A percentile compares a stretch with the other conserved stretches of the same genome.
phyloP scores from a whole-genome alignment of 768 basidiomycete species.

The Albatrellus ellisii region DNA sequence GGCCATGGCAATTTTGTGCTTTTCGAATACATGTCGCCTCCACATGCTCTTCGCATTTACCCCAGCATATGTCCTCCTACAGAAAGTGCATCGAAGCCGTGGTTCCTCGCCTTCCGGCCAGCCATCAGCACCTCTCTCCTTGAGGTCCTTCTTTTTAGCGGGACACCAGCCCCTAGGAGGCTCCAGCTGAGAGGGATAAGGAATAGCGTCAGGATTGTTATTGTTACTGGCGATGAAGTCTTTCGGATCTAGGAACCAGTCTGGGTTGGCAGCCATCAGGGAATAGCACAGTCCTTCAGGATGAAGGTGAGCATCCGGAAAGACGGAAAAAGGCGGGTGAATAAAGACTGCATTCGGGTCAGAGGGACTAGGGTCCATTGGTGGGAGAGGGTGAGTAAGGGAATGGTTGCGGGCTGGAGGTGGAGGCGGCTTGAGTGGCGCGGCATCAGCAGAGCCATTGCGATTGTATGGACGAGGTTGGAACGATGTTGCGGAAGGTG shows the following conservation, averaged over 20 bases:
- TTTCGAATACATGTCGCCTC: constrained; percentile 80
- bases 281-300: constrained; percentile 61
- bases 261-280: constrained; percentile 58
- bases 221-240: constrained; percentile 44
- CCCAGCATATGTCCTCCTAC: constrained; percentile 70
- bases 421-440: constrained; percentile 10
- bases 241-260: constrained; percentile 65
- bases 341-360: constrained; percentile 60
- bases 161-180: constrained; percentile 82
- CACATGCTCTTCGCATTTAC: constrained; percentile 90
- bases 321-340: constrained; percentile 57
- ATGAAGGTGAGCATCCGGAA: constrained; percentile 47
- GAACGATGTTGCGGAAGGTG: constrained; percentile 49
- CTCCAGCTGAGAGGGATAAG: constrained; percentile 67
- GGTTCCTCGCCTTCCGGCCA: constrained; percentile 80
- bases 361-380: constrained; percentile 45
- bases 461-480: constrained; percentile 53
- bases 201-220: constrained; percentile 37
- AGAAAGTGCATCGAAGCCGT: constrained; percentile 72
- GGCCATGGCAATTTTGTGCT: constrained; percentile 84
- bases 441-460: constrained; percentile 11
- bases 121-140: constrained; percentile 50
- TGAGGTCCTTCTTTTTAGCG: constrained; percentile 70
- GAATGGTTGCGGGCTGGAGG: constrained; percentile 8
- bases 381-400: constrained; percentile 13